Conservation (phyloP, 345 rosid genomes). For the Lepidium sativum region DNA sequence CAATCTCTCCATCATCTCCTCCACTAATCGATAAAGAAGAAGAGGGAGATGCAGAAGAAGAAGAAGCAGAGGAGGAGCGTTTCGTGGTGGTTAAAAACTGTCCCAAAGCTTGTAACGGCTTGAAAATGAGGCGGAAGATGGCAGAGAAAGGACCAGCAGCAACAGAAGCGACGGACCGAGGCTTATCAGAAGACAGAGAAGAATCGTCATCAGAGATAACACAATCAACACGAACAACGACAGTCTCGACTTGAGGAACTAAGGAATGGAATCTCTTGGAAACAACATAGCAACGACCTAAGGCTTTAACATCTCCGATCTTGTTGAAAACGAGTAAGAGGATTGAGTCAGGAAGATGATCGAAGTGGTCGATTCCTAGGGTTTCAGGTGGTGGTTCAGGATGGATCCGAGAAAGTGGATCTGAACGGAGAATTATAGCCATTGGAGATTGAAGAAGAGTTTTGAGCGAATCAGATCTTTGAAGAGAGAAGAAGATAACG, state of each 20-base stretch:
- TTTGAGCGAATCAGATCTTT: conserved; percentile 12
- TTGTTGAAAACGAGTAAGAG: conserved; percentile 70
- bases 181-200: conserved; percentile 32
- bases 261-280: conserved; percentile 73
- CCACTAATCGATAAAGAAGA: conserved; percentile 31
- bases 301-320: conserved; percentile 84
- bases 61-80: not conserved
- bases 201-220: conserved; percentile 74
- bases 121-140: conserved; percentile 46
- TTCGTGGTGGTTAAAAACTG: conserved; percentile 46
- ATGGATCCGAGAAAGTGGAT: conserved; percentile 46
- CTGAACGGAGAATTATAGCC: conserved; percentile 32
- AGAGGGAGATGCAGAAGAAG: not conserved
- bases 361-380: conserved; percentile 56
- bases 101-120: conserved; percentile 69
- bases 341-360: conserved; percentile 69
- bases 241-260: conserved; percentile 75
- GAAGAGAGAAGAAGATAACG: conserved; percentile 8
- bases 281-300: conserved; percentile 85
- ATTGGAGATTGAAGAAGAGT: not conserved
- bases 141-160: conserved; percentile 10
- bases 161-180: conserved; percentile 35
- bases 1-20: conserved; percentile 48
- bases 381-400: conserved; percentile 29
- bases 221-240: conserved; percentile 88